A percentile compares a stretch with the other conserved stretches of the same genome.
phyloP scores from a whole-genome alignment of 2,329 filamentous ascomycete genomes.

The Claviceps quebecensis region DNA sequence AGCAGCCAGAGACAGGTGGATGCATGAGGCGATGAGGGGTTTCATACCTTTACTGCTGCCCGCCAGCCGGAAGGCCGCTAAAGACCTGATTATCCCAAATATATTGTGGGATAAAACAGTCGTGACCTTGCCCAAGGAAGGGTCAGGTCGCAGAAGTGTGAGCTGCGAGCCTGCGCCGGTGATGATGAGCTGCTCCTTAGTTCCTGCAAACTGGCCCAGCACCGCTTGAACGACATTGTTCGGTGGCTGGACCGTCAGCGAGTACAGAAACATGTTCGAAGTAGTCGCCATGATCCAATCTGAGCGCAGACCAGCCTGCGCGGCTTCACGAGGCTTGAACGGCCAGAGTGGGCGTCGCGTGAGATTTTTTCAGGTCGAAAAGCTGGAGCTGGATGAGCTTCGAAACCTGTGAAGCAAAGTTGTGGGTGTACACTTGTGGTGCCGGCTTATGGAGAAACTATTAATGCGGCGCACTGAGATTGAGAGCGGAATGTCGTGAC shows the following conservation, averaged over 20 bases:
- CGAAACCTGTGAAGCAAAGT: constrained; percentile 17
- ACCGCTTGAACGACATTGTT: constrained; percentile 83
- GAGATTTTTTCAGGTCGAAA: constrained; percentile 4
- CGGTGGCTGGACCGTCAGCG: constrained; percentile 85
- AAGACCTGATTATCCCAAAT: constrained; percentile 84
- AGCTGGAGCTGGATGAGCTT: constrained; percentile 13
- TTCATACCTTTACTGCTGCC: constrained; percentile 81
- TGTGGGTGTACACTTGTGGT: background rate
- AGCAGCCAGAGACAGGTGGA: background rate
- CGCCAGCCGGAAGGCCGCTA: constrained; percentile 81
- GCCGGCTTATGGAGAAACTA: constrained; percentile 20
- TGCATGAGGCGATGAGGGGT: constrained; percentile 25
- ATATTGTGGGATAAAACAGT: constrained; percentile 84
- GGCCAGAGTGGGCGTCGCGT: constrained; percentile 12
- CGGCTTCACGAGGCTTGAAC: constrained; percentile 22
- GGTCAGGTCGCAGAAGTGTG: constrained; percentile 74
- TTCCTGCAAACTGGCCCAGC: constrained; percentile 87
- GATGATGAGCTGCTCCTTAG: constrained; percentile 94
- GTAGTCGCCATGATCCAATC: constrained; percentile 75
- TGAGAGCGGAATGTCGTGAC: constrained; percentile 14
- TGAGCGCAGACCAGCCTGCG: constrained; percentile 37
- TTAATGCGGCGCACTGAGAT: constrained; percentile 19
- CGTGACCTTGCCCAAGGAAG: constrained; percentile 70
- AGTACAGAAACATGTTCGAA: constrained; percentile 97
- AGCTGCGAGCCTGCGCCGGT: constrained; percentile 85